Evolutionary conservation across 805 yeast species (phyloP).

Genomic region (Spencermartinsiella europaea): DNA sequence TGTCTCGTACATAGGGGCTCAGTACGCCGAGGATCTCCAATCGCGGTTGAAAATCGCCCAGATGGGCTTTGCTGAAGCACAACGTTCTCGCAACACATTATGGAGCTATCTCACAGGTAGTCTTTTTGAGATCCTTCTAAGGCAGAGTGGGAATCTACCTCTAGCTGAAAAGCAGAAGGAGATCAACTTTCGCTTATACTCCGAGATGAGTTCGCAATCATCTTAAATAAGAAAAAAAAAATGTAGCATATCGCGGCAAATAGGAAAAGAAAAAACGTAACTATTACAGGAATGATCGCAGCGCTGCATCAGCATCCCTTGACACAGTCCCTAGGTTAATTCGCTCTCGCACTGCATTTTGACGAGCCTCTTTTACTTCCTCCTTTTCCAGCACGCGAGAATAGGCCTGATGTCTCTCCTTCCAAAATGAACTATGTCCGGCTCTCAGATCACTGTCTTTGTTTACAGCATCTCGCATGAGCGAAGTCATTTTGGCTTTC

Average conservation of each 20-base stretch:
- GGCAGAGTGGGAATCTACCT: neutral
- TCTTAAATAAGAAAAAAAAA: neutral
- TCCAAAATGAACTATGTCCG: conserved; percentile 6
- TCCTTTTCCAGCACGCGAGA: neutral
- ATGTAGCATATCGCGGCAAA: too few relatives aligned
- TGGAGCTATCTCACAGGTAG: conserved; percentile 1
- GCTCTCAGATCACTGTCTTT: conserved; percentile 11
- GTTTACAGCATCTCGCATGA: conserved; percentile 11
- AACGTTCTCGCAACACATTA: neutral
- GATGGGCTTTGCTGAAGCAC: conserved; percentile 1
- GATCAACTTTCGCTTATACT: neutral
- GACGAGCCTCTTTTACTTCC: neutral
- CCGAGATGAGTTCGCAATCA: neutral
- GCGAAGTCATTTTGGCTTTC: conserved; percentile 6
- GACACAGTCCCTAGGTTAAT: neutral
- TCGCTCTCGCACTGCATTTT: neutral
- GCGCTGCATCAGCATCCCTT: neutral
- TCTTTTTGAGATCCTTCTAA: neutral
- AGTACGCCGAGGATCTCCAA: neutral
- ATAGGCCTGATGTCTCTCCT: neutral
- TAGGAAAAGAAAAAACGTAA: too few relatives aligned
- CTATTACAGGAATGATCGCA: too few relatives aligned
- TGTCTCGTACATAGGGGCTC: neutral
- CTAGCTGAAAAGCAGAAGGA: neutral
- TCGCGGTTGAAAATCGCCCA: neutral